Evolutionary conservation across 352 stramenopile species (phyloP), one percentile per base, ranked within the genome.

Genomic region (Pythium sukuiense): DNA sequence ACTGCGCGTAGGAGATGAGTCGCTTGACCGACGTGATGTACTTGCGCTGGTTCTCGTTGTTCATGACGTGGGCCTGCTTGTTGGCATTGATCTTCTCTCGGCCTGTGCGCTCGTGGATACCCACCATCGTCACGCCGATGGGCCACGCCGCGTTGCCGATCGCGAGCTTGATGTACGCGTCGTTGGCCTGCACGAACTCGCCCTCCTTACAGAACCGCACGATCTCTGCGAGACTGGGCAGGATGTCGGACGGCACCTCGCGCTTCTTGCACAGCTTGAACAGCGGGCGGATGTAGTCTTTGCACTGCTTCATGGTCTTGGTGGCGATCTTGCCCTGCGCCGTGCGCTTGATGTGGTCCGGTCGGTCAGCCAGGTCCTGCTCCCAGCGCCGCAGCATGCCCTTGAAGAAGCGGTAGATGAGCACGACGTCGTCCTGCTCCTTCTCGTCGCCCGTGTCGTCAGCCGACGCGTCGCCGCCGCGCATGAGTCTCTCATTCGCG

Each of bases 11-110:
- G 61, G 90, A 99, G 70, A 99, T 98, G 37, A 99, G 84, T 9
- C 97, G 90, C 80, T 99, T 99, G 45, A 99, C 91, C 18, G 88
- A 98, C 48, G 97, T 99, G 58, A 99, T 88, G 76, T 99, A 99
- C 83, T 99, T 99, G 61, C 97, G 85, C 75, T 98, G 89, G 32
- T 93, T 76, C 76, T 99, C 97, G 72, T 98, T 98, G 90, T 99
- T 99, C 97, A 99, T 99, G 58, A 99, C 96, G 80, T 99, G 97
- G 20, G 97, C 97, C 66, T 99, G 96, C 76, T 99, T 99, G 77
- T 97, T 93, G 30, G 89, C 91, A 65, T 98, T 94, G 74, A 99
- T 99, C 74, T 98, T 98, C 56, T 97, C 92, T 8, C 93, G 87
- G 3, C 96, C 97, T 48, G 88, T 95, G 59, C 96, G 89, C 59